Percentiles rank a stretch among this genome's conserved stretches.
phyloP scores from a whole-genome alignment of 1,284 basidiomycete species.

The Filobasidium uniguttulatum region DNA sequence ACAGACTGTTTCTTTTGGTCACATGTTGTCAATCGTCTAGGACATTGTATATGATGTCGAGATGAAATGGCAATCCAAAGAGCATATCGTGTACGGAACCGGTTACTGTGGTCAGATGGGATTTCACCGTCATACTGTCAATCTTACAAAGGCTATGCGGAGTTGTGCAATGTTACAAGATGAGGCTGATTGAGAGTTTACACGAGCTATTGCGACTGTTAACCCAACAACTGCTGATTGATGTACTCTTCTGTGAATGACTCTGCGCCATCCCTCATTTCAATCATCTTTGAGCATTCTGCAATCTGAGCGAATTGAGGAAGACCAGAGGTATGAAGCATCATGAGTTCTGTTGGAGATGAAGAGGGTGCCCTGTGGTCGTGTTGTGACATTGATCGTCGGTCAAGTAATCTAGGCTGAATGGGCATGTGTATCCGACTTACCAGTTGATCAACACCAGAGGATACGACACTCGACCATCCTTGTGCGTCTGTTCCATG shows the following conservation, averaged over 20 bases:
- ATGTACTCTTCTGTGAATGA: constrained; percentile 57
- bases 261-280: constrained; percentile 66
- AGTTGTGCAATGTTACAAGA: too few species aligned
- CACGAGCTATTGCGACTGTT: too few species aligned
- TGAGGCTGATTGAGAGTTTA: too few species aligned
- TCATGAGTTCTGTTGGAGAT: constrained; percentile 60
- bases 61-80: too few species aligned
- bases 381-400: not conserved
- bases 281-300: constrained; percentile 43
- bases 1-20: too few species aligned
- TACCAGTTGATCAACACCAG: constrained; percentile 74
- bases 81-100: too few species aligned
- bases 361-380: constrained; percentile 44
- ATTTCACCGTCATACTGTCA: too few species aligned
- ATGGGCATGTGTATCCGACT: constrained; percentile 5
- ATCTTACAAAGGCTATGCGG: too few species aligned
- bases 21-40: too few species aligned
- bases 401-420: not conserved
- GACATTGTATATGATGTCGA: too few species aligned
- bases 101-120: too few species aligned
- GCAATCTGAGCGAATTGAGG: constrained; percentile 59
- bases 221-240: constrained; percentile 47
- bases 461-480: constrained; percentile 74
- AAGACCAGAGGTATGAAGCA: constrained; percentile 68
- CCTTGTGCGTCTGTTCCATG: constrained; percentile 45